These are phyloP conservation scores for Aspergillus thermomutatus DNA, from an alignment of 2,329 filamentous ascomycete genomes.

Conservation along the genomic window DNA sequence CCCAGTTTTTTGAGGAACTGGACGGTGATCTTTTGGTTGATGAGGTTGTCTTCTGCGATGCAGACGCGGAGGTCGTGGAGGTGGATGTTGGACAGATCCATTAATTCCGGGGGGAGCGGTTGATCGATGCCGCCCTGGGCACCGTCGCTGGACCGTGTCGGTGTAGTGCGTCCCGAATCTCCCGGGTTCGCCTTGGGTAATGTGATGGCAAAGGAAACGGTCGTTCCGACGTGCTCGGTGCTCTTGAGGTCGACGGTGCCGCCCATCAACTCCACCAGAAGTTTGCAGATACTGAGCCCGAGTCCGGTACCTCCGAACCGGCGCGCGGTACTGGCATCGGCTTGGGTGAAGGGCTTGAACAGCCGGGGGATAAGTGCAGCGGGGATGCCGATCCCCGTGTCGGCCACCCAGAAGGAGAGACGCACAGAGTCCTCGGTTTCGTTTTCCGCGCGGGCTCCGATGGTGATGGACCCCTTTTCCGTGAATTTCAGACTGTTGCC, in stretches of 20 bases:
- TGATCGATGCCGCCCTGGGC: conserved; percentile 44
- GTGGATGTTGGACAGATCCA: conserved; percentile 71
- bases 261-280: conserved; percentile 46
- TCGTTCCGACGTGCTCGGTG: conserved; percentile 41
- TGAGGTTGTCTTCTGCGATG: conserved; percentile 91
- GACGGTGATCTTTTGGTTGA: conserved; percentile 92
- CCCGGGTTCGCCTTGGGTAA: conserved; percentile 69
- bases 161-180: too few relatives aligned
- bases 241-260: too few relatives aligned
- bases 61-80: conserved; percentile 79
- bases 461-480: conserved; percentile 78
- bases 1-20: conserved; percentile 70
- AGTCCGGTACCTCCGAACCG: conserved; percentile 91
- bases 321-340: conserved; percentile 82
- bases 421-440: conserved; percentile 69
- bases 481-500: conserved; percentile 95
- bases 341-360: conserved; percentile 90
- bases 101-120: conserved; percentile 36
- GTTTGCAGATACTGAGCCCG: conserved; percentile 89
- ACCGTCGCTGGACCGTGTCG: conserved; percentile 50
- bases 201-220: conserved; percentile 73
- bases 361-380: conserved; percentile 73
- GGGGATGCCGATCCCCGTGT: conserved; percentile 89
- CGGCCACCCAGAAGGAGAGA: conserved; percentile 79
- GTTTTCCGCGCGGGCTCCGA: conserved; percentile 68